A percentile compares a stretch with the other conserved stretches of the same genome.
Evolutionary conservation across 2,329 filamentous ascomycete genomes (phyloP).

Genomic region (Trichophyton rubrum): DNA sequence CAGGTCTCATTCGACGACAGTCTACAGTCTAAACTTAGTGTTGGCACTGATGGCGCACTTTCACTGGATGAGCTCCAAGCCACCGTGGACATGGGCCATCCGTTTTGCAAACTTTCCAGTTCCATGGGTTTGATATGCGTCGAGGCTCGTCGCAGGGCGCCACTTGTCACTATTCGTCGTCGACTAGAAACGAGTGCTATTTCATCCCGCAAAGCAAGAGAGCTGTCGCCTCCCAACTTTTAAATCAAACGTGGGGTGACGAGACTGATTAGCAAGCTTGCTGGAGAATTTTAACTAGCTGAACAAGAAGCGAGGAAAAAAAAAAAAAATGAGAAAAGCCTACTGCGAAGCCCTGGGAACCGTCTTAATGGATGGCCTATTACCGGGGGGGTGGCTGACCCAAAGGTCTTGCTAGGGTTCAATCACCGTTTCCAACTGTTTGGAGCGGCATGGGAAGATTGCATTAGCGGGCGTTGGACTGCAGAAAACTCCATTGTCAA

Average conservation of each 20-base stretch:
- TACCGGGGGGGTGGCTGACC: not conserved
- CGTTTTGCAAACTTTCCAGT: conserved; percentile 1
- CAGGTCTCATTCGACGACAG: not conserved
- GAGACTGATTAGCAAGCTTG: not conserved
- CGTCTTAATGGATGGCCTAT: not conserved
- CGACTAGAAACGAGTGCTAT: not conserved
- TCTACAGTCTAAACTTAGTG: not conserved
- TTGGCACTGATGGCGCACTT: not conserved
- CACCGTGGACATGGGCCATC: conserved; percentile 1
- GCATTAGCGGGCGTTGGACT: conserved; percentile 2
- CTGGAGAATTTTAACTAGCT: not conserved
- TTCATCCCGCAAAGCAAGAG: not conserved
- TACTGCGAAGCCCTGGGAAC: not conserved
- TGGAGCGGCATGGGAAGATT: conserved; percentile 1
- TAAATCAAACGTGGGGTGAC: not conserved
- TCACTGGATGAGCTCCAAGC: not conserved
- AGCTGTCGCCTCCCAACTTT: not conserved
- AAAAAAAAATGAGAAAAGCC: not conserved
- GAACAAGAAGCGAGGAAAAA: not conserved
- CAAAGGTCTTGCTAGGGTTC: not conserved
- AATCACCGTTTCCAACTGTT: not conserved
- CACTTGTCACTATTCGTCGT: not conserved
- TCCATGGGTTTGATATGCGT: conserved; percentile 2
- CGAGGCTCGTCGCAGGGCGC: not conserved
- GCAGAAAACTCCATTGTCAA: not conserved